Conservation (phyloP, 306 rosid species). For the Quercus alba region DNA sequence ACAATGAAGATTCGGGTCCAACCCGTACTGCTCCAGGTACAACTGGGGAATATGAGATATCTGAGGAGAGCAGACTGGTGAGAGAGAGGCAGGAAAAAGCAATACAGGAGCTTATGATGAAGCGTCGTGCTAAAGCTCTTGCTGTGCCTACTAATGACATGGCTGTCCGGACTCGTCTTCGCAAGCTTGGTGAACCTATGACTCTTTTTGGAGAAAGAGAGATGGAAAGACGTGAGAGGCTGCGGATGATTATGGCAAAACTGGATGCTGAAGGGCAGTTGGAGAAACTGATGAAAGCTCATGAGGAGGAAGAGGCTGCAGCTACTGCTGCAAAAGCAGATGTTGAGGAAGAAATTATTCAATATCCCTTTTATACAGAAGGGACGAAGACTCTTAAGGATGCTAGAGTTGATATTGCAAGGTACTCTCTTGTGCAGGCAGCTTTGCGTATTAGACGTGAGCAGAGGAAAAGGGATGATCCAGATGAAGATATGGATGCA, state of each 20-base stretch:
- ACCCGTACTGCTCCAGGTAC: slow-evolving; percentile 38
- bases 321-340: slow-evolving; percentile 60
- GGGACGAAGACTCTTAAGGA: slow-evolving; percentile 67
- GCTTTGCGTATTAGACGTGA: slow-evolving; percentile 76
- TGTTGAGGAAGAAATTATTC: slow-evolving; percentile 60
- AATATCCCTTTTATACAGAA: slow-evolving; percentile 86
- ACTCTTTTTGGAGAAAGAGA: slow-evolving; percentile 91
- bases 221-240: slow-evolving; percentile 90
- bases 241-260: slow-evolving; percentile 72
- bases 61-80: slow-evolving; percentile 71
- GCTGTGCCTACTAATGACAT: slow-evolving; percentile 94
- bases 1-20: slow-evolving; percentile 35
- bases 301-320: slow-evolving; percentile 82
- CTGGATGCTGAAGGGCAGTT: slow-evolving; percentile 82
- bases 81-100: slow-evolving; percentile 89
- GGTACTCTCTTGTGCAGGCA: slow-evolving; percentile 58
- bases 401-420: slow-evolving; percentile 72
- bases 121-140: slow-evolving; percentile 82
- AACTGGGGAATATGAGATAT: slow-evolving; percentile 66
- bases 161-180: slow-evolving; percentile 87
- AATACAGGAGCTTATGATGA: slow-evolving; percentile 72
- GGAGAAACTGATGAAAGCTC: slow-evolving; percentile 83
- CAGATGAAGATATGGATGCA: slow-evolving; percentile 88
- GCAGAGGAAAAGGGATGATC: slow-evolving; percentile 79
- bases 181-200: slow-evolving; percentile 85